Evolutionary conservation across 805 yeast species (phyloP), one percentile per base, ranked within the genome.

Genomic region (fission yeast (Schizosaccharomyces pombe)): DNA sequence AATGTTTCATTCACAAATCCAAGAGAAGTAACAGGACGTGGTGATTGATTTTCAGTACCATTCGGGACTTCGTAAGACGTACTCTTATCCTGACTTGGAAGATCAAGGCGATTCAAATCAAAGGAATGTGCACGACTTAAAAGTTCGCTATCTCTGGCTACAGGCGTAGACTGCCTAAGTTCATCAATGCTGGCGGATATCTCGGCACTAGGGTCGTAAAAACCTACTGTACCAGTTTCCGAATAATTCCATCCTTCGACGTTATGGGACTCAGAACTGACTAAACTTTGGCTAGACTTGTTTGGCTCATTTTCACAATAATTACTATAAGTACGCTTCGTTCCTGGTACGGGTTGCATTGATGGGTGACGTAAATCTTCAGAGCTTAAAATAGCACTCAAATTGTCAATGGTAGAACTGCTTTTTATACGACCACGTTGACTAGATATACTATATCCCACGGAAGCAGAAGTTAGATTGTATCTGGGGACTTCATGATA

Each of bases 281-380:
- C 22, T 3, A 24, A 24, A n/a, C n/a, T n/a, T n/a, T n/a, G n/a
- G n/a, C n/a, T n/a, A n/a, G n/a, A n/a, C n/a, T n/a, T n/a, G n/a
- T n/a, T n/a, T n/a, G n/a, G n/a, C n/a, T 37, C 43, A n/a, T 37
- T 37, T 3, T 11, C 30, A 22, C 30, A 22, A 12, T 22, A 14
- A 43, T 43, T 43, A n/a, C 49, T 43, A 43, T 22, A 43, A 14
- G 30, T 26, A 43, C 49, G 49, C 26, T 43, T 43, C 29, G 49
- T 16, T 5, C 49, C 49, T 14, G 49, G 30, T 16, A 43, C 26
- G 14, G 30, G 30, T 16, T 19, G 19, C 9, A 26, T 19, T n/a
- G n/a, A 9, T n/a, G 19, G 19, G 12, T 6, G 31, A 12, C 9
- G 30, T 14, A 22, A 6, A 22, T 43, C 49, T 9, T 43, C 30